Conservation (phyloP, 331 rosid species). For the Telfairia occidentalis region DNA sequence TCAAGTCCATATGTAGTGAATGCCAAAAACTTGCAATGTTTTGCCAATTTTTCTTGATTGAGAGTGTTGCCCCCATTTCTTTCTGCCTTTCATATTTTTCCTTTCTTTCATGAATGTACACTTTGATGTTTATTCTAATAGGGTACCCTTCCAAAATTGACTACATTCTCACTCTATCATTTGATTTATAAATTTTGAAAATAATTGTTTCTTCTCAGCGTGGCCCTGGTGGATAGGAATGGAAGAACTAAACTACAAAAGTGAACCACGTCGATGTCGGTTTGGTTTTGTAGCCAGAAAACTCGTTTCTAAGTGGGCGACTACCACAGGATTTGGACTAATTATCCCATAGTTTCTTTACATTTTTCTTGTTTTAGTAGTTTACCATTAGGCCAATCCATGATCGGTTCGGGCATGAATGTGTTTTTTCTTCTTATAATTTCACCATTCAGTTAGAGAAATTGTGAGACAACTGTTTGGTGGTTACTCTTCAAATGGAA, state of each 20-base stretch:
- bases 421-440: no score
- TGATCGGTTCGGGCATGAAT: no score
- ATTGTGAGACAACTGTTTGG: no score
- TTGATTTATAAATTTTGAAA: background rate
- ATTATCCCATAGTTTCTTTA: no score
- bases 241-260: background rate
- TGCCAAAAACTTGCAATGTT: conserved; percentile 21
- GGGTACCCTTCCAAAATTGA: background rate
- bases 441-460: no score
- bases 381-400: no score
- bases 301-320: no score
- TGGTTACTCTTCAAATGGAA: no score
- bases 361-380: no score
- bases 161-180: background rate
- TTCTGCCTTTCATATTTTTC: background rate
- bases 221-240: background rate
- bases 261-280: background rate
- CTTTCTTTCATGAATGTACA: background rate
- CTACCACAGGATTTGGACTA: no score
- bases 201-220: background rate
- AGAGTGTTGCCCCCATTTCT: background rate
- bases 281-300: no score
- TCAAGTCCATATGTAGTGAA: conserved; percentile 5
- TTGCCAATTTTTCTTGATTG: conserved; percentile 21
- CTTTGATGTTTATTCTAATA: background rate